Conservation (phyloP, 768 basidiomycete genomes). For the Artomyces pyxidatus region DNA sequence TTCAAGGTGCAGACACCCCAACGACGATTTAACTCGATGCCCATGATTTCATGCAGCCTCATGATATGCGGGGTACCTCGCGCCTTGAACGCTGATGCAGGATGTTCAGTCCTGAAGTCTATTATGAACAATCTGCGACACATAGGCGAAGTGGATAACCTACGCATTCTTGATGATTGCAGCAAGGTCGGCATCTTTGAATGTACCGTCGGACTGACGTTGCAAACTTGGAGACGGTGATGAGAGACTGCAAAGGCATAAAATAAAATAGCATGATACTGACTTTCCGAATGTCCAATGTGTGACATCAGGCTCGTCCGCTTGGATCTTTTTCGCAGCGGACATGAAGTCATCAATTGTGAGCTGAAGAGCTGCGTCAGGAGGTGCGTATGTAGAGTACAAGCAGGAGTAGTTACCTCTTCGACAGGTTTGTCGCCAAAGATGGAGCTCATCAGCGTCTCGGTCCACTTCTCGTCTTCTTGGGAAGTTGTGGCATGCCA, state of each 20-base stretch:
- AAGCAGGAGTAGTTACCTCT: slow-evolving; percentile 19
- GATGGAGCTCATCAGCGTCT: slow-evolving; percentile 35
- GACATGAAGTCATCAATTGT: slow-evolving; percentile 43
- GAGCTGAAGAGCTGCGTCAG: too few relatives aligned
- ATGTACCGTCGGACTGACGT: slow-evolving; percentile 51
- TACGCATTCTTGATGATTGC: slow-evolving; percentile 60
- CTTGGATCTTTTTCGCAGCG: slow-evolving; percentile 32
- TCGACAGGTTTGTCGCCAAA: slow-evolving; percentile 50
- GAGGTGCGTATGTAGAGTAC: too few relatives aligned
- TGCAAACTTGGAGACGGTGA: slow-evolving; percentile 38
- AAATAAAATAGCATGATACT: too few relatives aligned
- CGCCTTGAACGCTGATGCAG: slow-evolving; percentile 69
- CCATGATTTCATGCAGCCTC: slow-evolving; percentile 78
- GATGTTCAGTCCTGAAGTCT: slow-evolving; percentile 64
- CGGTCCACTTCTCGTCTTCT: slow-evolving; percentile 66
- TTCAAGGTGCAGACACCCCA: slow-evolving; percentile 85
- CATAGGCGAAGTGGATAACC: slow-evolving; percentile 25
- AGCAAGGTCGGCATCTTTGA: slow-evolving; percentile 68
- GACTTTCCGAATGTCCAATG: slow-evolving; percentile 66
- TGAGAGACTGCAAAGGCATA: too few relatives aligned
- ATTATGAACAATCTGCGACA: too few relatives aligned
- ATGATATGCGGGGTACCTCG: slow-evolving; percentile 64
- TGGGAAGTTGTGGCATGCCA: slow-evolving; percentile 78
- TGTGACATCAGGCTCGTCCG: slow-evolving; percentile 34
- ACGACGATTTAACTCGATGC: slow-evolving; percentile 62